Evolutionary conservation across 2,329 filamentous ascomycete species (phyloP), one percentile per base, ranked within the genome.

Genomic region (Pseudocercospora fuligena): DNA sequence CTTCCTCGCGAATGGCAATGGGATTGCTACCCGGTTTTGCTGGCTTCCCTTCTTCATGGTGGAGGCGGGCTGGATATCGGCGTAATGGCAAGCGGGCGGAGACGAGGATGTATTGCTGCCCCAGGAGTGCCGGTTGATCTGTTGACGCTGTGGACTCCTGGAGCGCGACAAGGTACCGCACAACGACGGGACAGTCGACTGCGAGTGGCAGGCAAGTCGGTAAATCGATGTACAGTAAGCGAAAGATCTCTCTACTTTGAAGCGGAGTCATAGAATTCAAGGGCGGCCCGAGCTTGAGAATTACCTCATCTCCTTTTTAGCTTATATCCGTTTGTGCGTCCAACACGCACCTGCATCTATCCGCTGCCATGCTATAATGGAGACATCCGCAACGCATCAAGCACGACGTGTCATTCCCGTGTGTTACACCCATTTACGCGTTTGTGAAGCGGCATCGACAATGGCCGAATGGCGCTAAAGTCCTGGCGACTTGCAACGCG

Each of bases 21-120:
- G 75, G 58, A 77, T 74, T n/a, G 74, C 75, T n/a, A 77, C 69
- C 36, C 74, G 71, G 53, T 63, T 69, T 25, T 43, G 40, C 40
- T 43, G 56, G 56, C 31, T 43, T n/a, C 27, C 31, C n/a, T 58
- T 58, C 31, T 65, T 65, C 56, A 46, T 60, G 63, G 23, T 64
- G 31, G 29, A 25, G 12, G 21, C 21, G 31, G 54, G 54, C 54
- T 31, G 47, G 19, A 11, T 25, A 51, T 51, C 43, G 43, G 43
- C 43, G 47, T 5, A 12, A 31, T 23, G 21, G 23, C 19, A 14
- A 8, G 25, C 23, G 51, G 27, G 25, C 9, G 27, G 9, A 21
- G 54, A 58, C 54, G n/a, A 36, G 54, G 54, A 12, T 21, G 19
- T 29, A 11, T 43, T 19, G 64, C 58, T 61, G 61, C 61, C 51